A percentile compares a stretch with the other conserved stretches of the same genome.
These are phyloP conservation scores for Linaria vulgaris DNA, from an alignment of 257 asterid species.

Conservation along the genomic window DNA sequence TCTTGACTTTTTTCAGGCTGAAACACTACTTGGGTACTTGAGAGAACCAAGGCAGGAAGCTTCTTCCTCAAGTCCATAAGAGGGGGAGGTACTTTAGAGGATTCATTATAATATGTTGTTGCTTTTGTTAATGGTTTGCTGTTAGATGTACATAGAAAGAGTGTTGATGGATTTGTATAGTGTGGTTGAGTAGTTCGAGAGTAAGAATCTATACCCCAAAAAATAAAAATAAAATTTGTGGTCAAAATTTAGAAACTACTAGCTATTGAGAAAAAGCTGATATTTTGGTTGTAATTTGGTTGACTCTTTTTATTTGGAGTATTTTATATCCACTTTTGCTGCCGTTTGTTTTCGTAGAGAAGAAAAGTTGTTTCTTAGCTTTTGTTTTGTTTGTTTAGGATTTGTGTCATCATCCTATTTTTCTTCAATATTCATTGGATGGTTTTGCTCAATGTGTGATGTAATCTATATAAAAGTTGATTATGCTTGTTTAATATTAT, in stretches of 20 bases:
- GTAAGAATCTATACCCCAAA: neutral
- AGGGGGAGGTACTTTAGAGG: slow-evolving; percentile 24
- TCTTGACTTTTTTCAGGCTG: slow-evolving; percentile 52
- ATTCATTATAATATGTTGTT: slow-evolving; percentile 17
- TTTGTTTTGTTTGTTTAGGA: slow-evolving; percentile 19
- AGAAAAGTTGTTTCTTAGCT: slow-evolving; percentile 29
- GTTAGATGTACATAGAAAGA: slow-evolving; percentile 36
- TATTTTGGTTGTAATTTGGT: slow-evolving; percentile 26
- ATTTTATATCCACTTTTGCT: slow-evolving; percentile 13
- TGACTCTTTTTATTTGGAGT: slow-evolving; percentile 21
- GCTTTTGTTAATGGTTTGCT: slow-evolving; percentile 21
- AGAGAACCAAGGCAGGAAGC: slow-evolving; percentile 70
- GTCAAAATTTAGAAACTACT: slow-evolving; percentile 15
- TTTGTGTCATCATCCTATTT: slow-evolving; percentile 35
- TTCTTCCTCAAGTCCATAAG: slow-evolving; percentile 44
- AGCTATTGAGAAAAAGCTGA: slow-evolving; percentile 35
- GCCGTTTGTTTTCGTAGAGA: slow-evolving; percentile 17
- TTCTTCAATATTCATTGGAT: slow-evolving; percentile 28
- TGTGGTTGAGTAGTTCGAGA: slow-evolving; percentile 30
- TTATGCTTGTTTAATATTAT: neutral
- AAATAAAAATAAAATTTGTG: neutral
- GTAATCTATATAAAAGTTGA: neutral
- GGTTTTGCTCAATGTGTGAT: slow-evolving; percentile 17
- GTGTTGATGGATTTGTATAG: slow-evolving; percentile 37
- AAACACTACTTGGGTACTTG: slow-evolving; percentile 56